A percentile compares a stretch with the other conserved stretches of the same genome.
Evolutionary conservation across 2,329 filamentous ascomycete species (phyloP).

Genomic region (Gnomoniopsis smithogilvyi): DNA sequence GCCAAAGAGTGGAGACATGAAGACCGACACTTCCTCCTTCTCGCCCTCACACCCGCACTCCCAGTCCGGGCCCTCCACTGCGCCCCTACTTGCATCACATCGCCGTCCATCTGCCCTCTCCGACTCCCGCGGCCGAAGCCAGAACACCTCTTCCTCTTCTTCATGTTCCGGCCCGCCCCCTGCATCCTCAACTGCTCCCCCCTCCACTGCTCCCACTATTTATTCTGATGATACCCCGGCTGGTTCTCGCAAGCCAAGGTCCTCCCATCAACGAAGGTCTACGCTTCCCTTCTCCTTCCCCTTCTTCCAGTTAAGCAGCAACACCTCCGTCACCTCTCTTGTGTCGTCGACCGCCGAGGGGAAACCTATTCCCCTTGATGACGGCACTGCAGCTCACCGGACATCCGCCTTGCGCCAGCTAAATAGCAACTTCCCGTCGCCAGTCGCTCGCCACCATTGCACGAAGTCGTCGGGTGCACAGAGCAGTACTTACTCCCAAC

Average conservation of each 20-base stretch:
- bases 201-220: slow-evolving; percentile 22
- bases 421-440: slow-evolving; percentile 53
- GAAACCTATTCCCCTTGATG: slow-evolving; percentile 53
- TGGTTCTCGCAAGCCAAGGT: slow-evolving; percentile 21
- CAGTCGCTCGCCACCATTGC: slow-evolving; percentile 46
- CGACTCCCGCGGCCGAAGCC: slow-evolving; percentile 3
- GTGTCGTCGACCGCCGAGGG: slow-evolving; percentile 54
- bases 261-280: slow-evolving; percentile 22
- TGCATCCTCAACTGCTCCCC: slow-evolving; percentile 21
- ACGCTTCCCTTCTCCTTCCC: slow-evolving; percentile 47
- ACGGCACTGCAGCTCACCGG: slow-evolving; percentile 52
- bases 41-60: background rate
- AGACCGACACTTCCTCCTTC: slow-evolving; percentile 14
- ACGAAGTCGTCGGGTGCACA: slow-evolving; percentile 53
- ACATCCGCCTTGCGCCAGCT: slow-evolving; percentile 60
- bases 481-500: slow-evolving; percentile 59
- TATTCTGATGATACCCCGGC: slow-evolving; percentile 11
- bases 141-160: slow-evolving; percentile 8
- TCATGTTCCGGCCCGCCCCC: slow-evolving; percentile 11
- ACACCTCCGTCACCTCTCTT: slow-evolving; percentile 50
- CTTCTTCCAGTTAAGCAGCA: slow-evolving; percentile 43
- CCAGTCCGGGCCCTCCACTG: slow-evolving; percentile 7
- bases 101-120: slow-evolving; percentile 14
- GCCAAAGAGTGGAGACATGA: slow-evolving; percentile 20
- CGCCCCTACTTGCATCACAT: slow-evolving; percentile 1